Percentiles rank a stretch among this genome's conserved stretches.
Conservation (phyloP, 2,329 filamentous ascomycete genomes). For the Zymoseptoria passerinii region DNA sequence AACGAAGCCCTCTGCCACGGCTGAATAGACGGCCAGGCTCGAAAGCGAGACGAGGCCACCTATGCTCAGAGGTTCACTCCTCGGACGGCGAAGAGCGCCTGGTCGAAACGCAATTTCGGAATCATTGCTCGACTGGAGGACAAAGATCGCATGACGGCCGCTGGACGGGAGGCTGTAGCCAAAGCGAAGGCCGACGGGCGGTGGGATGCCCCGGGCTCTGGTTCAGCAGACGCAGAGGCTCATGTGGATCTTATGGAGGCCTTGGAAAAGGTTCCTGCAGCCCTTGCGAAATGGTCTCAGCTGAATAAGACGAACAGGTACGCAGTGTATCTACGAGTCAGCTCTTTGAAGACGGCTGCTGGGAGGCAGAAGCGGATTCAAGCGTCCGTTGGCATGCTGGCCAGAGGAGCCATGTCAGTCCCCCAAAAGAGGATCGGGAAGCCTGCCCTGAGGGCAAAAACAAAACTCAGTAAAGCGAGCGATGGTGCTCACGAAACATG, state of each 20-base stretch:
- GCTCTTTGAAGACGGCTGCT: too few relatives aligned
- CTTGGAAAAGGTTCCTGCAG: conserved; percentile 31
- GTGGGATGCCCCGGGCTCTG: conserved; percentile 51
- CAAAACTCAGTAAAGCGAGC: too few relatives aligned
- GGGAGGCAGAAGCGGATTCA: too few relatives aligned
- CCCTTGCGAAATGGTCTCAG: conserved; percentile 35
- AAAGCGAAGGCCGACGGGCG: conserved; percentile 50
- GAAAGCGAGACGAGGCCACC: conserved; percentile 37
- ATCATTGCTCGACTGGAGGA: conserved; percentile 41
- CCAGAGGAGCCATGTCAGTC: too few relatives aligned
- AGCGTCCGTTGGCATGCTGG: too few relatives aligned
- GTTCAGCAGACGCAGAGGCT: conserved; percentile 39
- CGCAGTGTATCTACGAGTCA: too few relatives aligned
- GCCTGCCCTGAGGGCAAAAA: too few relatives aligned
- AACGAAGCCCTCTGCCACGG: conserved; percentile 52
- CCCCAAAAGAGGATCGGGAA: too few relatives aligned
- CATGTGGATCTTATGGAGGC: conserved; percentile 44
- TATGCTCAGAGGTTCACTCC: conserved; percentile 53
- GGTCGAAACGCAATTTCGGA: conserved; percentile 53
- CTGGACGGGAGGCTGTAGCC: conserved; percentile 45
- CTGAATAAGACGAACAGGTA: conserved; percentile 36
- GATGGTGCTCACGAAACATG: too few relatives aligned
- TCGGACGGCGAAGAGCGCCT: conserved; percentile 46
- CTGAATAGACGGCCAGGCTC: conserved; percentile 54
- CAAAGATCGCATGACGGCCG: conserved; percentile 42